phyloP scores from a whole-genome alignment of 164 flowering plant species.

The Nymphaea colorata region DNA sequence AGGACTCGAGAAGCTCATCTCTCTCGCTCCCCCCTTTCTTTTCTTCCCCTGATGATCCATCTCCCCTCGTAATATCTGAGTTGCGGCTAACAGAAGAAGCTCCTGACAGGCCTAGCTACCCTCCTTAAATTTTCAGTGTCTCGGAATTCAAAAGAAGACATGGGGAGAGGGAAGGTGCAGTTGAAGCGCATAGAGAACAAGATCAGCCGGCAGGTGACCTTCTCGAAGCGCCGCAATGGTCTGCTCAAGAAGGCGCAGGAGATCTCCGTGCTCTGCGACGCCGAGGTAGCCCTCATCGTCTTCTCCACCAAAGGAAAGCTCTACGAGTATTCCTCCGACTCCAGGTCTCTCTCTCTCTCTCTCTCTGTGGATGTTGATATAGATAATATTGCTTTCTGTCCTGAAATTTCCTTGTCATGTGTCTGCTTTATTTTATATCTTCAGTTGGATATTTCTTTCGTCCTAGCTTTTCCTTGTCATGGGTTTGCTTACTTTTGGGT shows the following conservation, averaged over 20 bases:
- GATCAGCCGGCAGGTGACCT: constrained; percentile 27
- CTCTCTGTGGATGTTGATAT: too few relatives aligned
- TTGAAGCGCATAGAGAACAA: constrained; percentile 29
- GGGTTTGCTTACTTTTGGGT: too few relatives aligned
- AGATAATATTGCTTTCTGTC: too few relatives aligned
- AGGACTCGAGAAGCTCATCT: neutral
- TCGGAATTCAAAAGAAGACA: neutral
- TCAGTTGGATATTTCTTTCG: too few relatives aligned
- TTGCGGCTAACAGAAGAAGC: neutral
- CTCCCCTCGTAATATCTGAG: neutral
- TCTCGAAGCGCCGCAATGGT: constrained; percentile 23
- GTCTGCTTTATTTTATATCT: too few relatives aligned
- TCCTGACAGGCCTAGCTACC: neutral
- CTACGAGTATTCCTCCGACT: constrained; percentile 17
- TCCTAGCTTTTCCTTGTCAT: too few relatives aligned
- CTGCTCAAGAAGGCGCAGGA: constrained; percentile 26
- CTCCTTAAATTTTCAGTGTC: neutral
- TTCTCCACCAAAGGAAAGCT: constrained; percentile 27
- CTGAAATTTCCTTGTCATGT: too few relatives aligned
- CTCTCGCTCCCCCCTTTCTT: neutral
- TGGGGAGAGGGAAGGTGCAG: constrained; percentile 31
- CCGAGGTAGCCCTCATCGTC: constrained; percentile 23
- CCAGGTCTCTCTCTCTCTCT: constrained; percentile 11
- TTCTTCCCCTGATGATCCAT: neutral
- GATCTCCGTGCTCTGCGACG: constrained; percentile 28